Base-by-base conservation (phyloP, 257 asterid species). In the Salvia splendens region DNA sequence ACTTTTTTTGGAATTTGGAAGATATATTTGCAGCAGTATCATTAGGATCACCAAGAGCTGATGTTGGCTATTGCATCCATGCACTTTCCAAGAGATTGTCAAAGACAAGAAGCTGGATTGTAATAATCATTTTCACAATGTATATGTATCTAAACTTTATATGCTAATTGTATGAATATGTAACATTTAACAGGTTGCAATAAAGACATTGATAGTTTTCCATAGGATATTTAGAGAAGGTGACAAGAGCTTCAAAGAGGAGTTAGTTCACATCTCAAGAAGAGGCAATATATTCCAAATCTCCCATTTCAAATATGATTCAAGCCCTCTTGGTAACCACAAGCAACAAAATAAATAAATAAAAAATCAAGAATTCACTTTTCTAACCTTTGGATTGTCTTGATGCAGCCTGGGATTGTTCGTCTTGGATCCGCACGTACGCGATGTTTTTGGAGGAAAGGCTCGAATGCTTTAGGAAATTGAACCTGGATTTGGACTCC, bases 321-420 rank as follows among this genome's bases (percentile, higher is more conserved):
- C 98, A 0, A 81, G 93, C 55, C 69, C 97, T 76, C 76, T 87
- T 32, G 93, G 98, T 92, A 80, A 9, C 0, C 12, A 54, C 5
- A 66, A 56, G 36, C 36, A 33, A 33, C 5, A 33, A 33, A 1
- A 33, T n/a, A 32, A 32, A 4, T 5, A 4, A 46, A 12, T 0
- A 12, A 12, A 12, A 1, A 0, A 0, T 49, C 30, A 15, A 49
- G 10, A 16, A 15, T 7, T 5, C 30, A 8, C 16, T 47, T 75
- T 43, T 55, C 36, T 72, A 50, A 85, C 61, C 10, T 57, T 55
- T 55, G n/a, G 35, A 30, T 65, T 42, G 66, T 72, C 54, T 6
- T 54, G 11, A 35, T 83, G 83, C 86, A 92, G 97, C 97, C 54
- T 92, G 96, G 95, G 98, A 92, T 77, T 92, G 98, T 77, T 85